Evolutionary conservation across 352 stramenopile genomes (phyloP).

Genomic region (Pythium utonaiense): DNA sequence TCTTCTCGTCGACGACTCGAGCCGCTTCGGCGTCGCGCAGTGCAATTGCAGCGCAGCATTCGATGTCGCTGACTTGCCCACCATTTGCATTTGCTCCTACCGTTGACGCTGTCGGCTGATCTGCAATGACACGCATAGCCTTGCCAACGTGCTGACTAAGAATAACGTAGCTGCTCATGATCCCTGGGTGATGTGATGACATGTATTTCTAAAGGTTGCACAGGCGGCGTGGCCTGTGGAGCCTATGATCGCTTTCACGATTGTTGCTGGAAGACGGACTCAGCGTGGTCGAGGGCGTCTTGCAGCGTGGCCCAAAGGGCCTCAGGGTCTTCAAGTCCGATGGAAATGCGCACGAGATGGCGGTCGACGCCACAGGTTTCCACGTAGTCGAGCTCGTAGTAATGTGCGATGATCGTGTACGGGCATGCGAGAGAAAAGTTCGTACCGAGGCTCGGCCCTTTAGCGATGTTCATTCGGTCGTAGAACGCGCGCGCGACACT

Average conservation of each 20-base stretch:
- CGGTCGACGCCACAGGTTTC: conserved; percentile 88
- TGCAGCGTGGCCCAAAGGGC: conserved; percentile 62
- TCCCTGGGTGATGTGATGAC: too few species aligned
- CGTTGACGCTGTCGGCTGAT: background rate
- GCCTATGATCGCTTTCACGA: background rate
- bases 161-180: too few species aligned
- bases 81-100: background rate
- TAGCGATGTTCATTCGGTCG: conserved; percentile 79
- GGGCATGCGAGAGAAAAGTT: conserved; percentile 94
- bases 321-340: conserved; percentile 87
- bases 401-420: conserved; percentile 93
- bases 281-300: conserved; percentile 37
- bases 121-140: background rate
- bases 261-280: conserved; percentile 14
- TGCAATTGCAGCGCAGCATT: conserved; percentile 14
- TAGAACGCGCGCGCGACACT: conserved; percentile 83
- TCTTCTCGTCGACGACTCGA: background rate
- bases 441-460: conserved; percentile 88
- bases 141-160: background rate
- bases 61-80: conserved; percentile 7
- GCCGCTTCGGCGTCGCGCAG: conserved; percentile 17
- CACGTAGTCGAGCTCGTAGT: conserved; percentile 90
- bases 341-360: conserved; percentile 89
- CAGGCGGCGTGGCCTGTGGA: background rate
- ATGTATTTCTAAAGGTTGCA: conserved; percentile 5